These are phyloP conservation scores for Clarireedia homoeocarpa DNA, from an alignment of 2,329 filamentous ascomycete species.

Conservation along the genomic window DNA sequence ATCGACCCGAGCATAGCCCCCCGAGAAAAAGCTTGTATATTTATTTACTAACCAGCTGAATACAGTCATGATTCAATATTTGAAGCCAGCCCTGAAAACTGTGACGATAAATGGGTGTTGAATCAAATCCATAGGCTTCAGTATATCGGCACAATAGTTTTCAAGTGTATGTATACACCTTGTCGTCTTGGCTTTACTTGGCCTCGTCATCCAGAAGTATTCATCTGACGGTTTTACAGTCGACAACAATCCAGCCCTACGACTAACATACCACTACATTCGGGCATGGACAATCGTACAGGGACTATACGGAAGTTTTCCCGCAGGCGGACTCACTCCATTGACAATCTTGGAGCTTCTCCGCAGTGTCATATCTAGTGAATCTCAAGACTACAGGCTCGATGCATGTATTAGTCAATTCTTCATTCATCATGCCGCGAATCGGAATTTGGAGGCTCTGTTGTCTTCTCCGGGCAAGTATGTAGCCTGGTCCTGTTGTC, in stretches of 20 bases:
- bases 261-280: constrained; percentile 6
- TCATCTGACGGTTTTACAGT: background rate
- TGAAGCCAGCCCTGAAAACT: background rate
- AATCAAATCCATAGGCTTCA: background rate
- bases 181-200: background rate
- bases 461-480: background rate
- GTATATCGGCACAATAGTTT: background rate
- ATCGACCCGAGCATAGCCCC: background rate
- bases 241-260: background rate
- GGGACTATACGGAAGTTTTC: background rate
- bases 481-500: background rate
- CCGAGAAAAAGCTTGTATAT: background rate
- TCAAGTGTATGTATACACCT: background rate
- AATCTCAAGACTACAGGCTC: background rate
- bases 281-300: constrained; percentile 9
- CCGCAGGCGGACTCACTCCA: background rate
- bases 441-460: background rate
- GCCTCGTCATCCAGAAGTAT: background rate
- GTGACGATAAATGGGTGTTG: background rate
- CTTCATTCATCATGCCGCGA: background rate
- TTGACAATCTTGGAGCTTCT: background rate
- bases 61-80: background rate
- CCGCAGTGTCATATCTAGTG: background rate
- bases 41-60: background rate
- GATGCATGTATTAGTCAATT: background rate